phyloP scores from a whole-genome alignment of 768 basidiomycete species.

The Cubamyces sp. region DNA sequence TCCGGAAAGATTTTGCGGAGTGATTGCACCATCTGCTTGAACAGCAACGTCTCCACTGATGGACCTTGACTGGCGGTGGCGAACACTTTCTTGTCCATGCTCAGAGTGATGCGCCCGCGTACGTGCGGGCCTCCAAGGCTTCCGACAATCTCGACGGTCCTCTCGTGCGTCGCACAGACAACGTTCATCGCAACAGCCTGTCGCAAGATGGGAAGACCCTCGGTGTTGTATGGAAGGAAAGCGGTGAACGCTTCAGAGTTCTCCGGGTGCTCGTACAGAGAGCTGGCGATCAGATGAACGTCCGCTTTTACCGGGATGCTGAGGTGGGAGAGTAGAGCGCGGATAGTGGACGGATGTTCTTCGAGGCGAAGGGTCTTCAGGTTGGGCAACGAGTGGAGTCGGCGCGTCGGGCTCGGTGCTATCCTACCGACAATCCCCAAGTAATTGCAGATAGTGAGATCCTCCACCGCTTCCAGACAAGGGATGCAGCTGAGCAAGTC shows the following conservation, averaged over 20 bases:
- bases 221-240: neutral
- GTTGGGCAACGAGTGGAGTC: too few relatives aligned
- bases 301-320: neutral
- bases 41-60: neutral
- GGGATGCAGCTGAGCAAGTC: neutral
- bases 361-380: neutral
- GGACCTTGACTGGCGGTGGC: too few relatives aligned
- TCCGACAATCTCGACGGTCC: too few relatives aligned
- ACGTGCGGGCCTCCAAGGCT: too few relatives aligned
- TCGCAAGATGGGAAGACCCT: neutral
- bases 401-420: neutral
- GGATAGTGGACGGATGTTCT: neutral
- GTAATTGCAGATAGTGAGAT: neutral
- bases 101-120: too few relatives aligned
- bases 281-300: neutral
- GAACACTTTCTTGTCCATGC: too few relatives aligned
- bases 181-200: neutral
- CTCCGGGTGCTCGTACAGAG: neutral
- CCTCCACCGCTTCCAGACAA: neutral
- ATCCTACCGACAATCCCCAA: neutral
- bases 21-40: neutral
- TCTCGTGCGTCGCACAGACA: neutral
- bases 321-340: neutral
- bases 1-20: neutral
- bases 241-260: neutral